These are phyloP conservation scores for Plenodomus biglobosus DNA, from an alignment of 2,329 filamentous ascomycete species.

Conservation along the genomic window DNA sequence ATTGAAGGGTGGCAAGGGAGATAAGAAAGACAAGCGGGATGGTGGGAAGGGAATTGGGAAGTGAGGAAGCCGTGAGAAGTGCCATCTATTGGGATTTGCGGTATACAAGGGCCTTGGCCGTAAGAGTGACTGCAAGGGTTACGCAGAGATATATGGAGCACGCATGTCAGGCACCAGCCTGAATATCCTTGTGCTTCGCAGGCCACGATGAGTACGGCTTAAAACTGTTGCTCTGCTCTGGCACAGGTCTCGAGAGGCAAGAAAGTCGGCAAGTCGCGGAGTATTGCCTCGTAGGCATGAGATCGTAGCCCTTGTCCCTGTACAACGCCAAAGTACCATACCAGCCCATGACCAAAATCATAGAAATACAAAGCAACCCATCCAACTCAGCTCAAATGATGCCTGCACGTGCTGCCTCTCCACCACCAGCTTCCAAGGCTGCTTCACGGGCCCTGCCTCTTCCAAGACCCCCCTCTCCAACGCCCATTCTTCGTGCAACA, in stretches of 20 bases:
- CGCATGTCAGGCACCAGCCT: too few relatives aligned
- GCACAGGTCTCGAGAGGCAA: too few relatives aligned
- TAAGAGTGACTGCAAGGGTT: too few relatives aligned
- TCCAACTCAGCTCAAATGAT: constrained; percentile 30
- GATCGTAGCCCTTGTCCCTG: not conserved
- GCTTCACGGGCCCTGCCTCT: constrained; percentile 60
- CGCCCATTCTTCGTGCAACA: constrained; percentile 92
- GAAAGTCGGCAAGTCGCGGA: not conserved
- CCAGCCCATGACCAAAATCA: constrained; percentile 1
- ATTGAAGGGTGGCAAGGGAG: constrained; percentile 66
- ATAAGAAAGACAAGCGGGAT: constrained; percentile 37
- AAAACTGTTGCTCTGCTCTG: too few relatives aligned
- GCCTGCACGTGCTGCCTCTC: constrained; percentile 61
- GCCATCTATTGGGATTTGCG: not conserved
- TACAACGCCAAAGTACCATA: not conserved
- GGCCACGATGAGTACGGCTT: too few relatives aligned
- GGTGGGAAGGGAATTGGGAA: constrained; percentile 13
- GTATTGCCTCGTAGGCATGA: not conserved
- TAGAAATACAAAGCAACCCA: constrained; percentile 2
- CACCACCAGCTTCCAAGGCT: constrained; percentile 59
- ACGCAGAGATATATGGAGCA: too few relatives aligned
- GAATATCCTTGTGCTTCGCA: too few relatives aligned
- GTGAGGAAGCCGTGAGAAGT: not conserved
- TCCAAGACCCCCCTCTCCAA: constrained; percentile 74
- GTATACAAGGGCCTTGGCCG: too few relatives aligned